Evolutionary conservation across 345 rosid species (phyloP), one percentile per base, ranked within the genome.

Genomic region (Melaleuca quinquenervia): DNA sequence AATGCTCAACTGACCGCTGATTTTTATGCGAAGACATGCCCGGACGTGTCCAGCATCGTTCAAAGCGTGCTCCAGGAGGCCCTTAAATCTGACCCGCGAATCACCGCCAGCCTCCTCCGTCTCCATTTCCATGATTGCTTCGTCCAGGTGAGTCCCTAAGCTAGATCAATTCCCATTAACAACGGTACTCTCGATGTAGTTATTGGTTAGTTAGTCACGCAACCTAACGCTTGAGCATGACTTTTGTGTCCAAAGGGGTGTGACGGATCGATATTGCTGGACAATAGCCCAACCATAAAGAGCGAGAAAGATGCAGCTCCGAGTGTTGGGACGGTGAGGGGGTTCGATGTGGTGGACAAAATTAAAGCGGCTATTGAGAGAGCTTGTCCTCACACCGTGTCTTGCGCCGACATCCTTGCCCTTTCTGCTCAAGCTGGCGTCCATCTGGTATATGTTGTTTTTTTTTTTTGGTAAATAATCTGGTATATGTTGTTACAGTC

Each of bases 81-180:
- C 74, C 82, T 91, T 52, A 91, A 87, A 44, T 87, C 92, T 14
- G 98, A 95, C 82, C 18, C 91, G 21, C 92, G 98, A 55, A 92
- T 95, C n/a, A 94, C 89, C 7, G 98, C 96, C 74, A 96, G 95
- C 87, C 96, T 96, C 22, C 90, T 91, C 86, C 95, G 98, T 26
- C 95, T 96, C 87, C 98, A 94, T 86, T 95, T 96, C 88, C 98
- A 96, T 51, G 98, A 96, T 84, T 96, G 98, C 85, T 96, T 96
- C 70, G 98, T 96, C 51, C n/a, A 95, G 84, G 98, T 95, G 91
- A 85, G 82, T 21, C 27, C 49, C n/a, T 12, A 58, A 58, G 36
- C 32, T 58, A 58, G 70, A 58, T 58, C 70, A 58, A 6, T 58
- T n/a, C 36, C 70, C 36, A 6, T 58, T 58, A 58, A n/a, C 70